Conservation (phyloP, 805 yeast species). For the Blastobotrys terrestris region DNA sequence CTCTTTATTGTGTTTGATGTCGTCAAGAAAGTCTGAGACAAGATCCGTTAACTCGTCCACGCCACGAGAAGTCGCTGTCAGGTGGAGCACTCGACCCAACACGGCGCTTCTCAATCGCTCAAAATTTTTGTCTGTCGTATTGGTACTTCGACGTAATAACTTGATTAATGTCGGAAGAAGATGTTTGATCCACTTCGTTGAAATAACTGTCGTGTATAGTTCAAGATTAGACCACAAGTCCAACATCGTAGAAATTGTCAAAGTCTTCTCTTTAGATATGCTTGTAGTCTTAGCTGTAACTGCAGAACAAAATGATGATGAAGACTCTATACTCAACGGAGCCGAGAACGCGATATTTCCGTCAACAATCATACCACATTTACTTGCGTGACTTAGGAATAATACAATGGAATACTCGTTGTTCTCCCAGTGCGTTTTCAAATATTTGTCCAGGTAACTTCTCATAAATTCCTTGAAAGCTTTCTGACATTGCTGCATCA, state of each 20-base stretch:
- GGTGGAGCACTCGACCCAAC: neutral
- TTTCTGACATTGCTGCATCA: constrained; percentile 9
- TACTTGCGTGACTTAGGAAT: neutral
- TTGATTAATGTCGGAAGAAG: neutral
- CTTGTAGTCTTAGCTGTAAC: neutral
- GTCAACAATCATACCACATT: neutral
- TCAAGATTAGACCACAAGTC: neutral
- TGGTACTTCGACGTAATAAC: neutral
- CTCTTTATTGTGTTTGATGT: too few relatives aligned
- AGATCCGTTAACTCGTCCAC: neutral
- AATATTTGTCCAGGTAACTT: constrained; percentile 4
- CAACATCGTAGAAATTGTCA: neutral
- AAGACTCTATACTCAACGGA: neutral
- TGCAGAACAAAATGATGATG: neutral
- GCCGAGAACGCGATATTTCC: neutral
- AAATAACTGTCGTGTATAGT: neutral
- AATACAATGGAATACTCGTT: neutral
- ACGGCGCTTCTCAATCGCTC: neutral
- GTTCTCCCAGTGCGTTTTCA: constrained; percentile 3
- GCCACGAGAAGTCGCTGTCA: neutral
- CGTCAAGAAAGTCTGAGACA: too few relatives aligned
- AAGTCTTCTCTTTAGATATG: neutral
- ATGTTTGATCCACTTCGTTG: neutral
- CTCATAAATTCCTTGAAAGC: constrained; percentile 15
- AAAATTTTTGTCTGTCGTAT: too few relatives aligned